phyloP scores from a whole-genome alignment of 2,329 filamentous ascomycete genomes.

The Tolypocladium tundrense region DNA sequence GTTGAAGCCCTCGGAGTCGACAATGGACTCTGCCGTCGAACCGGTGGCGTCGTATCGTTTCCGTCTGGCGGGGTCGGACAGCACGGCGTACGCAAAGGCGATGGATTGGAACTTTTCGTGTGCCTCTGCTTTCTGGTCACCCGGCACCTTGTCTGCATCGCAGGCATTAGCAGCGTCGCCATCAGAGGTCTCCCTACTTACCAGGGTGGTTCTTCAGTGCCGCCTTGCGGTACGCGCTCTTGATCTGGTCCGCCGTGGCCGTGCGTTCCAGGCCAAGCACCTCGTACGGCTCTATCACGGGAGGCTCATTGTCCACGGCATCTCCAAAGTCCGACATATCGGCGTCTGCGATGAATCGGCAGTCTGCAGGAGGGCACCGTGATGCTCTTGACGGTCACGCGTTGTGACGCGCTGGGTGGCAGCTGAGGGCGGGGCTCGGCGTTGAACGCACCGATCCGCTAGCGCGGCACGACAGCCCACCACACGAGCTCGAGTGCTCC shows the following conservation, averaged over 20 bases:
- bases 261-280: slow-evolving; percentile 61
- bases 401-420: slow-evolving; percentile 4
- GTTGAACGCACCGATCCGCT: slow-evolving; percentile 2
- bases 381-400: slow-evolving; percentile 6
- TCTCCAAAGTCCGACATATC: slow-evolving; percentile 43
- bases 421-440: neutral
- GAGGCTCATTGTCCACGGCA: slow-evolving; percentile 44
- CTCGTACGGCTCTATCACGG: slow-evolving; percentile 65
- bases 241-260: slow-evolving; percentile 71
- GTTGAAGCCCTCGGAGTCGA: slow-evolving; percentile 71
- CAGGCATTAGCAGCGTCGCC: slow-evolving; percentile 6
- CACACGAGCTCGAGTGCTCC: neutral
- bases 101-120: slow-evolving; percentile 80
- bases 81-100: slow-evolving; percentile 87
- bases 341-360: slow-evolving; percentile 4
- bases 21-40: slow-evolving; percentile 73
- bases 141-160: slow-evolving; percentile 62
- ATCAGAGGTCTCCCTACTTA: slow-evolving; percentile 26
- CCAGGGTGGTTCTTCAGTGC: slow-evolving; percentile 81
- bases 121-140: slow-evolving; percentile 58
- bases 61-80: slow-evolving; percentile 72
- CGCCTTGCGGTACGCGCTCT: slow-evolving; percentile 81
- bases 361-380: slow-evolving; percentile 2
- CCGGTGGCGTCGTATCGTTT: slow-evolving; percentile 85
- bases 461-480: neutral